A percentile compares a stretch with the other conserved stretches of the same genome.
Conservation (phyloP, 768 basidiomycete genomes). For the Suillus occidentalis region DNA sequence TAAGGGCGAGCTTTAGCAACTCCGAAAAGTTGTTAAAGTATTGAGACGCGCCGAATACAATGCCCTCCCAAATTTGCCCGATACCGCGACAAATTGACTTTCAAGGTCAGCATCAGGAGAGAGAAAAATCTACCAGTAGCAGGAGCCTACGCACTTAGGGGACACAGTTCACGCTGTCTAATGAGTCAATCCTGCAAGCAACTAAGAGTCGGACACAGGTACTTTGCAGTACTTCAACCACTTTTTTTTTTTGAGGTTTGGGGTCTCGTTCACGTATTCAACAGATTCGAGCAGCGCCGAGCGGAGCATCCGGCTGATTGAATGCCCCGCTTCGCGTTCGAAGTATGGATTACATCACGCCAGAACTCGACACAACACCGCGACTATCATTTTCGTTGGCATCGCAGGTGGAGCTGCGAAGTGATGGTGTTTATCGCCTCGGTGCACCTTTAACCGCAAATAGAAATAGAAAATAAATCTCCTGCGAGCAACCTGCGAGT, state of each 20-base stretch:
- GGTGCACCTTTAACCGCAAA: not conserved
- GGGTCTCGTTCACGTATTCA: not conserved
- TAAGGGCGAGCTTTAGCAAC: too few species aligned
- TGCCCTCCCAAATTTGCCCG: not conserved
- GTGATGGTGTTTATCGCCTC: not conserved
- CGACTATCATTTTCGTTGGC: not conserved
- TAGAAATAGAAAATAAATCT: not conserved
- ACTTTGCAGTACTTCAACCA: not conserved
- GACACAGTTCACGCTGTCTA: not conserved
- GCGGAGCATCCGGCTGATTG: not conserved
- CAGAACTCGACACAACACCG: not conserved
- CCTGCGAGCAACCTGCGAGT: too few species aligned
- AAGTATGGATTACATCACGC: not conserved
- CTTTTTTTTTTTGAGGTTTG: not conserved
- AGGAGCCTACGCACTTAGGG: too few species aligned
- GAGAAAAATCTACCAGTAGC: too few species aligned
- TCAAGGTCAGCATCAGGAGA: not conserved
- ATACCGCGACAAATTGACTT: not conserved
- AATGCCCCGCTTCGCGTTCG: not conserved
- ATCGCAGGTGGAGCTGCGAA: not conserved
- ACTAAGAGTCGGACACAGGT: not conserved
- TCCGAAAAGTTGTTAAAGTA: not conserved
- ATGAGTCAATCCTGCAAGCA: not conserved
- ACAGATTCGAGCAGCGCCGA: not conserved
- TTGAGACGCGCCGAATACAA: not conserved